These are phyloP conservation scores for Hypoxylon trugodes DNA, from an alignment of 495 filamentous ascomycete species.

Conservation along the genomic window DNA sequence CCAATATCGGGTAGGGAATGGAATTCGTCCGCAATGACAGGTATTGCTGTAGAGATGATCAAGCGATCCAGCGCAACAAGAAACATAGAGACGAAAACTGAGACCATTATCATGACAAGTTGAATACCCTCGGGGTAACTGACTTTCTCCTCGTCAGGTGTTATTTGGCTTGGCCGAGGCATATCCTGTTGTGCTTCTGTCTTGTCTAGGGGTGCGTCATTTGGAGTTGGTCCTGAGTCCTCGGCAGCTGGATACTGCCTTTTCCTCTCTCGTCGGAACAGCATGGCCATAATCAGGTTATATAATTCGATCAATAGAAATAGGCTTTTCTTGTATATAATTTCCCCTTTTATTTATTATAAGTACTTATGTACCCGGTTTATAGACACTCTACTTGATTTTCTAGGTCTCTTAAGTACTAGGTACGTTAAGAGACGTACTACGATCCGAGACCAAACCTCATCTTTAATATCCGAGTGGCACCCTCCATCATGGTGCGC, in stretches of 20 bases:
- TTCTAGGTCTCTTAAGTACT: too few species aligned
- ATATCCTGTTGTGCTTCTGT: not conserved
- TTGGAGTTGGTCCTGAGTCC: not conserved
- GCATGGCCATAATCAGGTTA: not conserved
- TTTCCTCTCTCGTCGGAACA: slow-evolving; percentile 15
- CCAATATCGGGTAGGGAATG: slow-evolving; percentile 56
- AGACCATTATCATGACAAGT: slow-evolving; percentile 41
- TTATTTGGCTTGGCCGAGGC: not conserved
- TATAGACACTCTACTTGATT: too few species aligned
- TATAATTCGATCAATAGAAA: not conserved
- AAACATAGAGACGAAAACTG: slow-evolving; percentile 48
- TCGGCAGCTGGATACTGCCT: not conserved
- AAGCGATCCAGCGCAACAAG: slow-evolving; percentile 52
- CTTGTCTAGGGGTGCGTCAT: not conserved
- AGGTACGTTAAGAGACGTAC: not conserved
- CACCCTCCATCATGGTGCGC: too few species aligned
- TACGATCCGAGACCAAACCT: not conserved
- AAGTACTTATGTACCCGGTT: not conserved
- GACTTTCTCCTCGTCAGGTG: slow-evolving; percentile 19
- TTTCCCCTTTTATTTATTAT: too few species aligned
- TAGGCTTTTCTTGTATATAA: not conserved
- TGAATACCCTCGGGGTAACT: slow-evolving; percentile 43
- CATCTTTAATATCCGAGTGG: not conserved
- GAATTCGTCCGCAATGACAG: slow-evolving; percentile 58
- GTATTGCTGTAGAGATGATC: slow-evolving; percentile 54